phyloP scores from a whole-genome alignment of 495 filamentous ascomycete genomes.

The Coniosporium apollinis region DNA sequence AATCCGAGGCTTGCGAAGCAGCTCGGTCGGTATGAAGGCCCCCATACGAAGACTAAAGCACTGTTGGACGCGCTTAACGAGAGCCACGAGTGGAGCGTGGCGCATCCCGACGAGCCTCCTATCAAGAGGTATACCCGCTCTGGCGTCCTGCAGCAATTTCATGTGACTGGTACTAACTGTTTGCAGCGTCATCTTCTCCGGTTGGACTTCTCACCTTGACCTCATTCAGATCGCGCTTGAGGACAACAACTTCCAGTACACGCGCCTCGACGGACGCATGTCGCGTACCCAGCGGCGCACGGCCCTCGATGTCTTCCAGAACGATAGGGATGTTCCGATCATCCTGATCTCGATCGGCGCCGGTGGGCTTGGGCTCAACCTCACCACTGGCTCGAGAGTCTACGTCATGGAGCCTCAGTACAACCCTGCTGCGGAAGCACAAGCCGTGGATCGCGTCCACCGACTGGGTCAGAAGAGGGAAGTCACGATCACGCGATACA shows the following conservation, averaged over 20 bases:
- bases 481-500: constrained; percentile 65
- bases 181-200: constrained; percentile 73
- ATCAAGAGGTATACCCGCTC: constrained; percentile 39
- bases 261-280: constrained; percentile 85
- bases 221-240: constrained; percentile 76
- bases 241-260: constrained; percentile 45
- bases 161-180: constrained; percentile 1
- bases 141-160: not conserved
- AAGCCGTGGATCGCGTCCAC: constrained; percentile 88
- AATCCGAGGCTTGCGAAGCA: constrained; percentile 40
- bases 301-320: constrained; percentile 59
- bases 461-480: constrained; percentile 76
- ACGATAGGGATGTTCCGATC: constrained; percentile 53
- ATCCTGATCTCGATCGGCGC: constrained; percentile 86
- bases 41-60: constrained; percentile 78
- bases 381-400: constrained; percentile 68
- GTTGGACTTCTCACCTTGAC: constrained; percentile 87
- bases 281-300: constrained; percentile 46
- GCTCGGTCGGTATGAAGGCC: constrained; percentile 57
- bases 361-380: constrained; percentile 80
- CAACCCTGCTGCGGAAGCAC: constrained; percentile 86
- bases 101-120: constrained; percentile 40
- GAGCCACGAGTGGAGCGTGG: constrained; percentile 40
- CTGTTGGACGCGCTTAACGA: constrained; percentile 49
- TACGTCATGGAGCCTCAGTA: constrained; percentile 98